These are phyloP conservation scores for Cornus florida DNA, from an alignment of 148 eudicot species.

Conservation along the genomic window DNA sequence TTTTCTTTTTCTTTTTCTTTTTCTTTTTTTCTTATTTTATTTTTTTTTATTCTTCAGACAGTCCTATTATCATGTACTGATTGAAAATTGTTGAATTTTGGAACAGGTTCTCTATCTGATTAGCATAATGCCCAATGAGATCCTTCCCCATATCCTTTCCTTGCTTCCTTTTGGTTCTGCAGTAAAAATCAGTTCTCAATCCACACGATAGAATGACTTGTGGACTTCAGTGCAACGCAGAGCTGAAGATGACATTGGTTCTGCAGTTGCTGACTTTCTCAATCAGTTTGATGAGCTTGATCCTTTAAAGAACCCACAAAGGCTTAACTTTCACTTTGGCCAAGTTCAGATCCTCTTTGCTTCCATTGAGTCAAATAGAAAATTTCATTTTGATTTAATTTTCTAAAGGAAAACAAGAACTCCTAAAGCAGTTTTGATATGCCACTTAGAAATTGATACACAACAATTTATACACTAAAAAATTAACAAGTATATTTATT, in stretches of 20 bases:
- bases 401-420: slow-evolving; percentile 13
- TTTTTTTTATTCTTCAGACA: no score
- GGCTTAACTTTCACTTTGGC: slow-evolving; percentile 14
- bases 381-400: slow-evolving; percentile 22
- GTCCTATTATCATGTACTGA: no score
- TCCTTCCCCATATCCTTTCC: not conserved
- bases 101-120: not conserved
- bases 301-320: slow-evolving; percentile 13
- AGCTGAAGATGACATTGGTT: slow-evolving; percentile 1
- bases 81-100: no score
- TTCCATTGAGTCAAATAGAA: slow-evolving; percentile 12
- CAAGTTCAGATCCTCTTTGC: slow-evolving; percentile 3
- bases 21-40: no score
- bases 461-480: no score
- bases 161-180: not conserved
- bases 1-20: no score
- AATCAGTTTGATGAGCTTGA: slow-evolving; percentile 8
- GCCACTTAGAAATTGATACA: no score
- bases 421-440: slow-evolving; percentile 6
- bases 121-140: slow-evolving; percentile 5
- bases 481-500: no score
- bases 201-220: not conserved
- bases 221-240: slow-evolving; percentile 10
- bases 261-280: slow-evolving; percentile 6
- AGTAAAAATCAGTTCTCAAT: not conserved